These are phyloP conservation scores for Nakaseomyces nivariensis DNA, from an alignment of 1,139 yeast genomes.

Conservation along the genomic window DNA sequence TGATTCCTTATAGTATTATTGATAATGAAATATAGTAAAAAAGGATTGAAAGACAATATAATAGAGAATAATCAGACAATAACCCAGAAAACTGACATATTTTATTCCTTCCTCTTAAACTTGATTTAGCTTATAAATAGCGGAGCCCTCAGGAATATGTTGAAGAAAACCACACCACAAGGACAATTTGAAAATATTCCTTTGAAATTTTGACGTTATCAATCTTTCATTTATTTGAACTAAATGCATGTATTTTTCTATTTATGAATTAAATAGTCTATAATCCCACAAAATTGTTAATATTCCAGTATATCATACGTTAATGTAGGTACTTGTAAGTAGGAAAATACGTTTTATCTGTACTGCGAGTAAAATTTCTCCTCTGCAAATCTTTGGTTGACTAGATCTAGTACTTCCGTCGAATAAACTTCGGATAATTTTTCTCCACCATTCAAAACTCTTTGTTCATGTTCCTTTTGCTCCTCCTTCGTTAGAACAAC, in stretches of 20 bases:
- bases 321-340: too few species aligned
- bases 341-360: constrained; percentile 25
- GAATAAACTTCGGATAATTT: constrained; percentile 54
- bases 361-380: constrained; percentile 62
- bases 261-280: not conserved
- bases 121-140: not conserved
- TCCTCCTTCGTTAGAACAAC: constrained; percentile 87
- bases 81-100: too few species aligned
- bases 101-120: too few species aligned
- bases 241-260: not conserved
- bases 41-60: too few species aligned
- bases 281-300: not conserved
- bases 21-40: too few species aligned
- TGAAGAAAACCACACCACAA: too few species aligned
- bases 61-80: too few species aligned
- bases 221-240: not conserved
- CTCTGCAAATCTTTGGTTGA: constrained; percentile 57
- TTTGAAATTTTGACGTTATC: too few species aligned
- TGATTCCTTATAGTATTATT: constrained; percentile 15
- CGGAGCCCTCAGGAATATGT: not conserved
- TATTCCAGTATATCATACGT: constrained; percentile 5
- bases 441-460: constrained; percentile 60
- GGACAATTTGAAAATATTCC: too few species aligned
- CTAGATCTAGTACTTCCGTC: constrained; percentile 46
- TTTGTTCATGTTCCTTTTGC: constrained; percentile 65